Conservation (phyloP, 2,329 filamentous ascomycete genomes). For the Curvularia verruculosa region DNA sequence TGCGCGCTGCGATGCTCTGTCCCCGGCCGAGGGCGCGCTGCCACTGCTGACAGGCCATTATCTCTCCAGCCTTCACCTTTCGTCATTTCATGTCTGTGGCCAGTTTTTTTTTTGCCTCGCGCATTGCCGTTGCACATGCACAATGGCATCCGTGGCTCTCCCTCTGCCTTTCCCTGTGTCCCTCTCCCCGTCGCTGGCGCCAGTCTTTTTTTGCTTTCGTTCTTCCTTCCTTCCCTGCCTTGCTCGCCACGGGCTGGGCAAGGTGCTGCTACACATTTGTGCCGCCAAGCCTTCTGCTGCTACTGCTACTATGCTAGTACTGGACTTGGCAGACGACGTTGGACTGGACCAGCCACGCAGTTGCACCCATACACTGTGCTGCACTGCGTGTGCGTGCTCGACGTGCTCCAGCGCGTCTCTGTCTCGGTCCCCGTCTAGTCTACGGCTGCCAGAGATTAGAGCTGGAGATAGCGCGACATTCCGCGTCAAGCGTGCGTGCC, state of each 20-base stretch:
- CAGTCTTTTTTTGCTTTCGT: no score
- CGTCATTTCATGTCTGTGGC: no score
- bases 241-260: no score
- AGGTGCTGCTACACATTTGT: neutral
- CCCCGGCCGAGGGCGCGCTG: constrained; percentile 16
- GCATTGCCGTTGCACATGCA: neutral
- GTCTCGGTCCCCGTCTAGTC: constrained; percentile 3
- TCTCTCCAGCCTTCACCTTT: neutral
- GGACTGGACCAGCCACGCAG: neutral
- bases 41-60: constrained; percentile 5
- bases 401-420: constrained; percentile 15
- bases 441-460: constrained; percentile 28
- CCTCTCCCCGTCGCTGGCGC: no score
- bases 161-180: no score
- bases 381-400: neutral
- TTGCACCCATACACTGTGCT: no score
- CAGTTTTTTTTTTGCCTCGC: neutral
- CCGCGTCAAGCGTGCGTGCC: constrained; percentile 15
- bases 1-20: constrained; percentile 8
- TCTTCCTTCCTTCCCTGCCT: no score
- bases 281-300: neutral
- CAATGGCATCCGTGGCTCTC: neutral
- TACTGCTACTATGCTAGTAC: neutral
- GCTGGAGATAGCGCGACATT: constrained; percentile 30
- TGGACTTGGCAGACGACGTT: neutral